Evolutionary conservation across 2,329 filamentous ascomycete genomes (phyloP), one percentile per base, ranked within the genome.

Genomic region (Penicillium brevicompactum): DNA sequence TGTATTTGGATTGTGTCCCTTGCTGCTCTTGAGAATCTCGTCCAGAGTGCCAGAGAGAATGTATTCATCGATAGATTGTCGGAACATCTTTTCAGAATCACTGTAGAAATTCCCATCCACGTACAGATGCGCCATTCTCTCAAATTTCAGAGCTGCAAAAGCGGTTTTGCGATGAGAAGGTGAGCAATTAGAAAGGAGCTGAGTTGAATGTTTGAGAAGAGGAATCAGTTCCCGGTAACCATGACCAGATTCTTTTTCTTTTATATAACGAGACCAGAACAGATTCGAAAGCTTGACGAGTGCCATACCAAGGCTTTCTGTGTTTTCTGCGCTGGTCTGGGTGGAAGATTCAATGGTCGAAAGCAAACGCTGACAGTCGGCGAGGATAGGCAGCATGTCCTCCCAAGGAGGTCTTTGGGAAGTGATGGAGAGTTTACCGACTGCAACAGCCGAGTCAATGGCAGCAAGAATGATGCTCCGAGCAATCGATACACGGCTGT

Each of bases 201-300:
- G 66, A 27, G 76, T 73, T 21, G 77, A 79, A 37, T 74, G 70
- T 45, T 74, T 73, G 49, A 79, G 61, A 32, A 74, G 57, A 5
- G 69, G 67, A 5, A 76, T 45, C n/a, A 78, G 71, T 40, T 74
- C 69, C 5, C 64, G 64, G 51, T 68, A 63, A 2, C 64, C 58
- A 54, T 69, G 69, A 1, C 70, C 69, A 34, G 65, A 54, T 54
- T 77, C 72, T 47, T 74, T 76, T 45, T 74, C 71, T 52, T 76
- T 74, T 21, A 77, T 64, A 52, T 79, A 80, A 9, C 76, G 72
- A 44, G 74, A 74, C 78, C 78, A 81, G 56, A 75, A 78, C 4
- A 77, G 58, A 55, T 80, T 79, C 0, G 78, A 80, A 41, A 80
- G 52, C 27, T 74, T 76, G 14, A 76, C 69, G 51, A 75, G 63